Evolutionary conservation across 371 early-diverging fungal genomes (phyloP).

Genomic region (Phascolomyces articulosus): DNA sequence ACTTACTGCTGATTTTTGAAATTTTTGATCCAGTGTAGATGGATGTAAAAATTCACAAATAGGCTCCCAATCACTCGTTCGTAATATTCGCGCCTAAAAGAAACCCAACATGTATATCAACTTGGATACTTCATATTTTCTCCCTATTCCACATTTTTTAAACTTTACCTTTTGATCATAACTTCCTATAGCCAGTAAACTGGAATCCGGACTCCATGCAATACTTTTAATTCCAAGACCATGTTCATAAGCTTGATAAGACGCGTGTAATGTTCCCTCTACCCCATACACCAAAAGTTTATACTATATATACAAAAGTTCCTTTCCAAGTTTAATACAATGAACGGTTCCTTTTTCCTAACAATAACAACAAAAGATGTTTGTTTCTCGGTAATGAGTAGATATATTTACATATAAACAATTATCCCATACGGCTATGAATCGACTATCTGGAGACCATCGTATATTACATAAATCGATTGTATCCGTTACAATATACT

Average conservation of each 20-base stretch:
- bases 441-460: constrained; percentile 88
- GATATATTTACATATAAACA: constrained; percentile 51
- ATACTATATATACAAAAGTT: constrained; percentile 53
- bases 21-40: not conserved
- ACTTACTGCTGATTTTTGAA: not conserved
- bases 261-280: constrained; percentile 62
- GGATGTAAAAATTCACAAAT: constrained; percentile 51
- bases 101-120: too few species aligned
- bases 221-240: constrained; percentile 76
- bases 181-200: constrained; percentile 79
- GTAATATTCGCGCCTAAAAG: constrained; percentile 37
- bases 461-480: constrained; percentile 67
- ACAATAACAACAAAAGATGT: too few species aligned
- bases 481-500: constrained; percentile 72
- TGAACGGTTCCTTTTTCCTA: too few species aligned
- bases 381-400: too few species aligned
- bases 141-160: too few species aligned
- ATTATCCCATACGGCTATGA: constrained; percentile 75
- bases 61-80: constrained; percentile 57
- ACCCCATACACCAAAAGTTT: constrained; percentile 67
- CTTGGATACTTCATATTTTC: not conserved
- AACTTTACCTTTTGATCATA: constrained; percentile 80
- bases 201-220: constrained; percentile 75
- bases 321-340: too few species aligned
- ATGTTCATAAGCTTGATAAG: constrained; percentile 58